Percentiles rank a stretch among this genome's conserved stretches.
Conservation (phyloP, 2,329 filamentous ascomycete genomes). For the Simplicillium aogashimaense region DNA sequence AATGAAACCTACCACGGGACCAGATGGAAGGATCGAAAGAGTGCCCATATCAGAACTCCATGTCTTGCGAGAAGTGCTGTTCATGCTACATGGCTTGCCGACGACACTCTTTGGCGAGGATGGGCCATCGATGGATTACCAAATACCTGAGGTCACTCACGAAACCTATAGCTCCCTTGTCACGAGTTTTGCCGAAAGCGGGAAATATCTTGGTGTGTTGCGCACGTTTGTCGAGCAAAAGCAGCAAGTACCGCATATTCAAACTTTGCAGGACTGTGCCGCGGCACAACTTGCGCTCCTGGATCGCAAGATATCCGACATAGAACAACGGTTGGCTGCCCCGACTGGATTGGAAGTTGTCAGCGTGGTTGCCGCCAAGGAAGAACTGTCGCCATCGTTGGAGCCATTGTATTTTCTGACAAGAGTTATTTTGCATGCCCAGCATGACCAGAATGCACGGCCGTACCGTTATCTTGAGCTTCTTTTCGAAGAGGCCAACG, state of each 20-base stretch:
- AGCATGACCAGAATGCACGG: slow-evolving; percentile 34
- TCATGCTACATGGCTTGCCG: slow-evolving; percentile 73
- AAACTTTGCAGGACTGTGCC: slow-evolving; percentile 61
- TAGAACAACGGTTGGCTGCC: slow-evolving; percentile 52
- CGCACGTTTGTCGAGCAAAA: slow-evolving; percentile 30
- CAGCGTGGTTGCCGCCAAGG: slow-evolving; percentile 55
- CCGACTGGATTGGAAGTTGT: slow-evolving; percentile 44
- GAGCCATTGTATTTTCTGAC: slow-evolving; percentile 51
- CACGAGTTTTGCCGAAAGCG: slow-evolving; percentile 34
- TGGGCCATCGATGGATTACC: slow-evolving; percentile 29
- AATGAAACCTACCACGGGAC: slow-evolving; percentile 22
- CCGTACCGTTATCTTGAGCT: slow-evolving; percentile 71
- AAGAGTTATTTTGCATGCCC: slow-evolving; percentile 48
- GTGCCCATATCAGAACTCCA: slow-evolving; percentile 59
- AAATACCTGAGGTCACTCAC: slow-evolving; percentile 37
- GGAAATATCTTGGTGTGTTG: slow-evolving; percentile 33
- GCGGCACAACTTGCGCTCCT: slow-evolving; percentile 46
- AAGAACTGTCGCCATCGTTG: slow-evolving; percentile 43
- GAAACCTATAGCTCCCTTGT: slow-evolving; percentile 39
- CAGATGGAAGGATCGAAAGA: slow-evolving; percentile 23
- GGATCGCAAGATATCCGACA: slow-evolving; percentile 43
- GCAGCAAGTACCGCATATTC: slow-evolving; percentile 49
- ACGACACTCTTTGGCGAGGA: slow-evolving; percentile 57
- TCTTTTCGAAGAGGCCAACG: slow-evolving; percentile 60
- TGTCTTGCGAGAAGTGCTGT: slow-evolving; percentile 65